phyloP scores from a whole-genome alignment of 495 filamentous ascomycete species.

The Umbilicaria muhlenbergii region DNA sequence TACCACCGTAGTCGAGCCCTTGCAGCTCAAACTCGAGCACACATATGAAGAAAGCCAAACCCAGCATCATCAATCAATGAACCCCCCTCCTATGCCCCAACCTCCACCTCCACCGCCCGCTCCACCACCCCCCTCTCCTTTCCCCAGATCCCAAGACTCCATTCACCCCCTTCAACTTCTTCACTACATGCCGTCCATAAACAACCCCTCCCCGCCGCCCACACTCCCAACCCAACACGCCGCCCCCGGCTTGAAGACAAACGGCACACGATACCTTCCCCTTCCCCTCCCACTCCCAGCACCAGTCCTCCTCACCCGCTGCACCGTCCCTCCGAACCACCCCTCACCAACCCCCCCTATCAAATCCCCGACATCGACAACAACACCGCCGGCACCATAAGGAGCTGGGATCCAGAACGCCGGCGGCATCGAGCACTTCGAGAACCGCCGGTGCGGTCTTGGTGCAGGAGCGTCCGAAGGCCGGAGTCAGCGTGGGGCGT shows the following conservation, averaged over 20 bases:
- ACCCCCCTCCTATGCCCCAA: too few species aligned
- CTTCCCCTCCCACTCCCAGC: neutral
- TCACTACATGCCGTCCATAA: constrained; percentile 32
- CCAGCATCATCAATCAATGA: too few species aligned
- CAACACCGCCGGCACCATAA: constrained; percentile 26
- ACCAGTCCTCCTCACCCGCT: constrained; percentile 19
- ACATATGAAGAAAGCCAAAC: too few species aligned
- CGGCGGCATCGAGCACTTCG: constrained; percentile 25
- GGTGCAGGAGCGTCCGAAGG: too few species aligned
- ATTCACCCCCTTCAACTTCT: too few species aligned
- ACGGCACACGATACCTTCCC: constrained; percentile 28
- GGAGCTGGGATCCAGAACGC: constrained; percentile 29
- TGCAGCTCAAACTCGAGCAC: too few species aligned
- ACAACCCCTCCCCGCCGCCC: constrained; percentile 19
- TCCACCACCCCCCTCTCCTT: too few species aligned
- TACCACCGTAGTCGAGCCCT: too few species aligned
- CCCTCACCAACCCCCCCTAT: constrained; percentile 30
- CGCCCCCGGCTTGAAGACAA: constrained; percentile 34
- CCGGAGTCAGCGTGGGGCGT: too few species aligned
- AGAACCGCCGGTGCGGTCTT: too few species aligned
- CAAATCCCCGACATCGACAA: constrained; percentile 37
- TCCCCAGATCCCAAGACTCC: constrained; percentile 14
- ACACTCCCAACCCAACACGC: constrained; percentile 23
- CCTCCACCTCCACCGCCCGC: too few species aligned
- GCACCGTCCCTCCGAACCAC: constrained; percentile 30